Evolutionary conservation across 495 filamentous ascomycete genomes (phyloP).

Genomic region (Podospora comata): DNA sequence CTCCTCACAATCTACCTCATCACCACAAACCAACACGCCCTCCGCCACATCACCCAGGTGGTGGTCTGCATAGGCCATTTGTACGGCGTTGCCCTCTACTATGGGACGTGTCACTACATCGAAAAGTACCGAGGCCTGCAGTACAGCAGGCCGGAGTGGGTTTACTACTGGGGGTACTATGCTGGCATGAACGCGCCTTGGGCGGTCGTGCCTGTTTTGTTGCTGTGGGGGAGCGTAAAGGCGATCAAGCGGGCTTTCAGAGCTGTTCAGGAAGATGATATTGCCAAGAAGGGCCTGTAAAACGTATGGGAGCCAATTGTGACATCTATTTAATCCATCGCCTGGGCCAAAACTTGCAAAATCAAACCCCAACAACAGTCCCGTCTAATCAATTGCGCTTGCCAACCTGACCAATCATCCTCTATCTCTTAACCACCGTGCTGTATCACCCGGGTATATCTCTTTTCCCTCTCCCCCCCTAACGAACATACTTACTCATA

Average conservation of each 20-base stretch:
- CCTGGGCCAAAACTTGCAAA: too few relatives aligned
- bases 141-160: constrained; percentile 71
- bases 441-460: constrained; percentile 9
- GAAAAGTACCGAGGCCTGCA: constrained; percentile 52
- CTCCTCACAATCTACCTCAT: constrained; percentile 63
- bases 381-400: background rate
- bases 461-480: constrained; percentile 10
- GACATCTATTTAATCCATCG: too few relatives aligned
- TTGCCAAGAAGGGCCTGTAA: background rate
- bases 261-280: background rate
- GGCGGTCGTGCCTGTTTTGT: constrained; percentile 66
- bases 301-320: too few relatives aligned
- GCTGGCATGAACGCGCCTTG: constrained; percentile 83
- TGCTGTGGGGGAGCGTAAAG: constrained; percentile 49
- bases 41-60: constrained; percentile 69
- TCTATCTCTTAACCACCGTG: too few relatives aligned
- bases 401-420: too few relatives aligned
- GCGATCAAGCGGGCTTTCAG: constrained; percentile 44
- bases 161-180: constrained; percentile 89
- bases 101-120: constrained; percentile 72
- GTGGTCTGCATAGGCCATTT: constrained; percentile 75
- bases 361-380: background rate
- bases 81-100: constrained; percentile 85
- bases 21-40: constrained; percentile 42
- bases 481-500: constrained; percentile 70